These are phyloP conservation scores for Fusarium globosum DNA, from an alignment of 2,329 filamentous ascomycete genomes.

Conservation along the genomic window DNA sequence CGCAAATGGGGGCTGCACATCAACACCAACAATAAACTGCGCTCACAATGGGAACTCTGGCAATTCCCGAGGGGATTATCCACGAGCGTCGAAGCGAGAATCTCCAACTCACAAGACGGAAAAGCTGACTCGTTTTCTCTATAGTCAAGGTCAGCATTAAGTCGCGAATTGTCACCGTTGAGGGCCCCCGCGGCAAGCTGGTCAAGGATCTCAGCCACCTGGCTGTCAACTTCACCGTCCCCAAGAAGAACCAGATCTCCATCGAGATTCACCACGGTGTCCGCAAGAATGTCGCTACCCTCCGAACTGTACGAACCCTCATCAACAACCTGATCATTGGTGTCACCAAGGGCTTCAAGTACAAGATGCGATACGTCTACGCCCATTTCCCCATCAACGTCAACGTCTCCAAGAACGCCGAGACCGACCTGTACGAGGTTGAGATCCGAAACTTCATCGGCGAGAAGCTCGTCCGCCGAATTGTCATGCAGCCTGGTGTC, in stretches of 20 bases:
- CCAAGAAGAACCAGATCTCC: constrained; percentile 86
- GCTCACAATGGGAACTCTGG: constrained; percentile 5
- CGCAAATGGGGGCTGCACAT: constrained; percentile 31
- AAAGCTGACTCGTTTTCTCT: constrained; percentile 47
- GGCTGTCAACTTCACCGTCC: constrained; percentile 93
- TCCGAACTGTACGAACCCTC: constrained; percentile 96
- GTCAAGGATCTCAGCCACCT: constrained; percentile 96
- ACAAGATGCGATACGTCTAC: constrained; percentile 99
- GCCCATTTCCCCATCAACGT: constrained; percentile 99
- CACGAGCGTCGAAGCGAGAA: constrained; percentile 9
- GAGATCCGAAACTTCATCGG: constrained; percentile 99
- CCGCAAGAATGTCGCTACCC: constrained; percentile 97
- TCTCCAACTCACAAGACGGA: constrained; percentile 8
- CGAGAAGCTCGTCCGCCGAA: constrained; percentile 98
- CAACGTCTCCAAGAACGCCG: constrained; percentile 95
- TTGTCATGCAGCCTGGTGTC: constrained; percentile 90
- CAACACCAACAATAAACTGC: constrained; percentile 26
- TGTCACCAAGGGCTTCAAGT: constrained; percentile 99
- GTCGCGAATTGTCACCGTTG: constrained; percentile 94
- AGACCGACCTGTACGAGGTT: constrained; percentile 88
- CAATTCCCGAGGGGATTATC: constrained; percentile 1
- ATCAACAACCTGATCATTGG: constrained; percentile 99
- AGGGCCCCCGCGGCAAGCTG: constrained; percentile 97
- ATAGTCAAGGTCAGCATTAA: constrained; percentile 98
- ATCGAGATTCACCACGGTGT: constrained; percentile 99